Evolutionary conservation across 2,329 filamentous ascomycete genomes (phyloP).

Genomic region (Coniochaeta pulveracea): DNA sequence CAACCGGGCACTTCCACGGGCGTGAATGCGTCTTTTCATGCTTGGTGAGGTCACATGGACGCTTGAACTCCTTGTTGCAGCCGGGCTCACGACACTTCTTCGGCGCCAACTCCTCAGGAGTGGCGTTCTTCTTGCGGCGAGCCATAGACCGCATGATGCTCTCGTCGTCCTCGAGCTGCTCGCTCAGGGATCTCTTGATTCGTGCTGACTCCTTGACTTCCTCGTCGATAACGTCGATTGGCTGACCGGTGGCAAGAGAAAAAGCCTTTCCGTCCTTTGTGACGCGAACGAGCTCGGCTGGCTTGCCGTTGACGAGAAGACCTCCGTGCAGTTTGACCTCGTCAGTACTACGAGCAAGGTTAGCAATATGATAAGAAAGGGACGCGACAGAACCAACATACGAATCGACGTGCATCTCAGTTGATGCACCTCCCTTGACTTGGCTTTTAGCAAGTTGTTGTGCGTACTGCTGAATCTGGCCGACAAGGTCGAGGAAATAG

Average conservation of each 20-base stretch:
- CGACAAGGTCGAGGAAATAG: constrained; percentile 93
- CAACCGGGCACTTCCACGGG: constrained; percentile 82
- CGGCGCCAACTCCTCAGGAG: constrained; percentile 69
- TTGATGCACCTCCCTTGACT: constrained; percentile 48
- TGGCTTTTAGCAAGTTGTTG: constrained; percentile 69
- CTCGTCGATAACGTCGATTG: constrained; percentile 42
- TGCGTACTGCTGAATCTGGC: constrained; percentile 86
- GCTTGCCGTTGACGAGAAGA: constrained; percentile 68
- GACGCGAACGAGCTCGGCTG: constrained; percentile 73
- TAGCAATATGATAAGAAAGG: constrained; percentile 11
- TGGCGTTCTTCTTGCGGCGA: constrained; percentile 85
- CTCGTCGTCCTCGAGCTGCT: constrained; percentile 67
- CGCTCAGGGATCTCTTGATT: constrained; percentile 55
- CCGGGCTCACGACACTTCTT: constrained; percentile 64
- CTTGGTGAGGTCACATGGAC: constrained; percentile 94
- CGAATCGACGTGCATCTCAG: constrained; percentile 47
- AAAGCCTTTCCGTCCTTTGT: constrained; percentile 71
- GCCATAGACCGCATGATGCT: constrained; percentile 88
- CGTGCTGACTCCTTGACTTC: constrained; percentile 34
- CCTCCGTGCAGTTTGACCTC: constrained; percentile 74
- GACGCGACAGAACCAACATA: constrained; percentile 20
- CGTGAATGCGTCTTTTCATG: constrained; percentile 97
- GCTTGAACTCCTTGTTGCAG: constrained; percentile 88
- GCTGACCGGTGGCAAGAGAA: constrained; percentile 61
- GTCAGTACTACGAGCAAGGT: constrained; percentile 34